Evolutionary conservation across 2,329 filamentous ascomycete genomes (phyloP).

Genomic region (Claviceps spartinae): DNA sequence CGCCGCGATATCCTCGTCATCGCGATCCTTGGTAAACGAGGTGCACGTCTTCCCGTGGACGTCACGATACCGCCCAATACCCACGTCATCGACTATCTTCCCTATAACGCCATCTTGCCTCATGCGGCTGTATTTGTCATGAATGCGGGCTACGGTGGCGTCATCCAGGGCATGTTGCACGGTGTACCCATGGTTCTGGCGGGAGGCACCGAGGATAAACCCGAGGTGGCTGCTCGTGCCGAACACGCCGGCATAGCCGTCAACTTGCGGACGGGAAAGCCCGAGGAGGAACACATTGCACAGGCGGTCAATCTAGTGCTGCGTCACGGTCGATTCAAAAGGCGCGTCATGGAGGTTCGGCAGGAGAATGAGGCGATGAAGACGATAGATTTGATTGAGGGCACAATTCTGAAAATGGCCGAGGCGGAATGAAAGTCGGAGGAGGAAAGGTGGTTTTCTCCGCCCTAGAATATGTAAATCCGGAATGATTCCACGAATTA

Average conservation of each 20-base stretch:
- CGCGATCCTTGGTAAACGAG: slow-evolving; percentile 17
- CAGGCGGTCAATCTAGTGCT: slow-evolving; percentile 20
- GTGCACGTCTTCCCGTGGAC: slow-evolving; percentile 11
- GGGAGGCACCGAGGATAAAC: slow-evolving; percentile 27
- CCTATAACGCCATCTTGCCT: slow-evolving; percentile 32
- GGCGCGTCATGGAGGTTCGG: slow-evolving; percentile 16
- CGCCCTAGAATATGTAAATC: too few species aligned
- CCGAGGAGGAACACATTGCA: slow-evolving; percentile 15
- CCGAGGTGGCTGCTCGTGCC: slow-evolving; percentile 26
- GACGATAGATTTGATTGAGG: slow-evolving; percentile 3
- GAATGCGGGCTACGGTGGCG: slow-evolving; percentile 35
- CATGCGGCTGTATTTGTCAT: slow-evolving; percentile 31
- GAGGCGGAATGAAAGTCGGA: neutral
- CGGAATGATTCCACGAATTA: too few species aligned
- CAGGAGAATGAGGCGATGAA: slow-evolving; percentile 20
- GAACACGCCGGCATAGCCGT: slow-evolving; percentile 31
- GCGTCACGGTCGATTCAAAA: slow-evolving; percentile 16
- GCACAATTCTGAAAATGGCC: neutral
- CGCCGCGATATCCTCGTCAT: slow-evolving; percentile 25
- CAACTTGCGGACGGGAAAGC: slow-evolving; percentile 25
- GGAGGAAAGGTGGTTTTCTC: too few species aligned
- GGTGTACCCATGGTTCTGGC: slow-evolving; percentile 34
- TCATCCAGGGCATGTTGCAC: slow-evolving; percentile 29
- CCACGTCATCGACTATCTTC: slow-evolving; percentile 31
- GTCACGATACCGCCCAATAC: slow-evolving; percentile 26